Evolutionary conservation across 345 rosid genomes (phyloP).

Genomic region (Pistacia vera): DNA sequence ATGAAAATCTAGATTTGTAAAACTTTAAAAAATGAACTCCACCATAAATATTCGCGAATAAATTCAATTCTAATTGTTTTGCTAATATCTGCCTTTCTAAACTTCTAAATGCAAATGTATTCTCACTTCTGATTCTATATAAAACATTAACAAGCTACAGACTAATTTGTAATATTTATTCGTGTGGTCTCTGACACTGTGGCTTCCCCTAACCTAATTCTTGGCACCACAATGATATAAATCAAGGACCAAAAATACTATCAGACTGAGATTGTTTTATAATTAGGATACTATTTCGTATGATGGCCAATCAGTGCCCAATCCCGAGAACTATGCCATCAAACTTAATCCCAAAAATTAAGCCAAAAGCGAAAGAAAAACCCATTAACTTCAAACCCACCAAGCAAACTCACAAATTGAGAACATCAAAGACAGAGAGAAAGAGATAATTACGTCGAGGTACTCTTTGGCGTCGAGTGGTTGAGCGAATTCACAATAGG

Average conservation of each 20-base stretch:
- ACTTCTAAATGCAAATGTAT: conserved; percentile 4
- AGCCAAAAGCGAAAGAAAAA: too few relatives aligned
- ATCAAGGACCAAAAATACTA: not conserved
- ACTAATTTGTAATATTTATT: not conserved
- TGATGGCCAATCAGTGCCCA: not conserved
- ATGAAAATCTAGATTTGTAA: conserved; percentile 7
- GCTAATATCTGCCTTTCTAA: not conserved
- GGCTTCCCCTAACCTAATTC: not conserved
- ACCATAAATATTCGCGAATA: not conserved
- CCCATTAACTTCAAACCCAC: too few relatives aligned
- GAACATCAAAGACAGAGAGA: conserved; percentile 7
- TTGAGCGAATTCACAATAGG: conserved; percentile 88
- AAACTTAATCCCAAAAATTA: not conserved
- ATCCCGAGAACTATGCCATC: not conserved
- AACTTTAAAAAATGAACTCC: not conserved
- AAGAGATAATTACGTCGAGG: conserved; percentile 62
- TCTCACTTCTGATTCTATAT: not conserved
- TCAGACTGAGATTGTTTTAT: not conserved
- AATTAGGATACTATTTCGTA: not conserved
- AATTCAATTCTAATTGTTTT: not conserved
- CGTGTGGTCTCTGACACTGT: not conserved
- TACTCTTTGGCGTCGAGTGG: conserved; percentile 95
- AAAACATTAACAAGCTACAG: not conserved
- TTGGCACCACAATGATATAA: not conserved
- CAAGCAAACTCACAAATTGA: too few relatives aligned